These are phyloP conservation scores for Cyathus striatus DNA, from an alignment of 768 basidiomycete species.

Conservation along the genomic window DNA sequence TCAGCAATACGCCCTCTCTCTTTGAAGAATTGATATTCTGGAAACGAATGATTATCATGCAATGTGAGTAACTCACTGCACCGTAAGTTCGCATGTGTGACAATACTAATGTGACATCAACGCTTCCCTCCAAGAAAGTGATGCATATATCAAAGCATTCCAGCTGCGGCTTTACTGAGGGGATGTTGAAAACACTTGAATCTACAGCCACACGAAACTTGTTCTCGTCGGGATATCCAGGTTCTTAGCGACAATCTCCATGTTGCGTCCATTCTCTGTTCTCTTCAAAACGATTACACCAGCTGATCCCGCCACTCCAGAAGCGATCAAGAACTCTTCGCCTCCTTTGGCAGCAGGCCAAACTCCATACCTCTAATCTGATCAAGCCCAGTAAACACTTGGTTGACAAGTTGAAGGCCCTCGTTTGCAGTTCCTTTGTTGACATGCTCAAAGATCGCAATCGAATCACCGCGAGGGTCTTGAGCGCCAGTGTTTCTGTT, in stretches of 20 bases:
- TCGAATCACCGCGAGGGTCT: slow-evolving; percentile 52
- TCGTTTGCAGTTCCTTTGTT: slow-evolving; percentile 23
- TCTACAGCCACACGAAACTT: slow-evolving; percentile 44
- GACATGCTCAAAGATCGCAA: slow-evolving; percentile 54
- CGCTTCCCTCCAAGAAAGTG: too few species aligned
- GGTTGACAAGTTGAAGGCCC: slow-evolving; percentile 28
- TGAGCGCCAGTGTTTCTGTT: slow-evolving; percentile 53
- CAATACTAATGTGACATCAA: too few species aligned
- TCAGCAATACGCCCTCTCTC: too few species aligned
- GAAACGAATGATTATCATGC: too few species aligned
- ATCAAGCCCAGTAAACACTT: slow-evolving; percentile 59
- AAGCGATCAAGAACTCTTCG: slow-evolving; percentile 47
- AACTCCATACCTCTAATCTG: slow-evolving; percentile 67
- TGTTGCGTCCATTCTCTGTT: slow-evolving; percentile 44
- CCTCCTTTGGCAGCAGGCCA: slow-evolving; percentile 40
- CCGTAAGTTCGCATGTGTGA: too few species aligned
- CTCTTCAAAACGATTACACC: slow-evolving; percentile 57
- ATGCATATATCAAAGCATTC: too few species aligned
- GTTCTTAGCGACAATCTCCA: slow-evolving; percentile 50
- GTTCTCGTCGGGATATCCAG: slow-evolving; percentile 45
- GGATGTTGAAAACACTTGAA: too few species aligned
- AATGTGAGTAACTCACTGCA: too few species aligned
- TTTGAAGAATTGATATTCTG: too few species aligned
- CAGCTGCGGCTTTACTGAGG: too few species aligned
- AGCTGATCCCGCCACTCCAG: slow-evolving; percentile 44